Evolutionary conservation across 805 yeast species (phyloP).

Genomic region (Metschnikowia dekortorum): DNA sequence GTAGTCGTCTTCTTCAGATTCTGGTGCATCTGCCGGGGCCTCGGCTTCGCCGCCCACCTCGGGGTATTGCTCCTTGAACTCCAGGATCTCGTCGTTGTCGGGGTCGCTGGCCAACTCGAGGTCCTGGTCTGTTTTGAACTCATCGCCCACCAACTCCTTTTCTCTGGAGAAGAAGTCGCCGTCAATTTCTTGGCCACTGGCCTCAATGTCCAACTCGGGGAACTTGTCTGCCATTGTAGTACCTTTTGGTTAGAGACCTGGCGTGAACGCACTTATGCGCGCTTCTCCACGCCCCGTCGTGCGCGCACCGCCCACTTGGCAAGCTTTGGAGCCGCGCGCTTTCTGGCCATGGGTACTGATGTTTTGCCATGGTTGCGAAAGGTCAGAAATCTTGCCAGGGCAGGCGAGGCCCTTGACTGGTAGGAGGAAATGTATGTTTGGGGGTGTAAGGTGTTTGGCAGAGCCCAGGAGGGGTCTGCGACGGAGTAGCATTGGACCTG

Average conservation of each 20-base stretch:
- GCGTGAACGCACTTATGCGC: not conserved
- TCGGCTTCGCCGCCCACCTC: constrained; percentile 37
- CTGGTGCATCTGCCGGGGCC: constrained; percentile 31
- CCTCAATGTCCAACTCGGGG: constrained; percentile 51
- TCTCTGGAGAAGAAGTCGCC: constrained; percentile 67
- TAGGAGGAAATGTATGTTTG: too few relatives aligned
- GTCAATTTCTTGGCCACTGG: constrained; percentile 31
- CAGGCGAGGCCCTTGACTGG: too few relatives aligned
- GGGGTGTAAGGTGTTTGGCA: too few relatives aligned
- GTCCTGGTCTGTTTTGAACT: constrained; percentile 64
- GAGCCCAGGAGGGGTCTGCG: too few relatives aligned
- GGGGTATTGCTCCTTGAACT: constrained; percentile 63
- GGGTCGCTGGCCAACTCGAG: constrained; percentile 40
- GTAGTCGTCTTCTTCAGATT: constrained; percentile 22
- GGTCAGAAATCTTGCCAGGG: too few relatives aligned
- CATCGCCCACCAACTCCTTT: constrained; percentile 64
- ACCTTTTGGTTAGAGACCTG: not conserved
- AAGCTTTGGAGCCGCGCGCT: too few relatives aligned
- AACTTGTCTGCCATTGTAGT: constrained; percentile 64
- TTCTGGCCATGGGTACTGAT: too few relatives aligned
- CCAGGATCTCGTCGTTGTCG: constrained; percentile 41
- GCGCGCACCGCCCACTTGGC: not conserved
- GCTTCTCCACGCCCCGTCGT: not conserved
- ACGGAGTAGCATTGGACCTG: too few relatives aligned
- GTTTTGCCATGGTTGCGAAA: too few relatives aligned